phyloP scores from a whole-genome alignment of 371 early-diverging fungal species.

The Smittium culicis region DNA sequence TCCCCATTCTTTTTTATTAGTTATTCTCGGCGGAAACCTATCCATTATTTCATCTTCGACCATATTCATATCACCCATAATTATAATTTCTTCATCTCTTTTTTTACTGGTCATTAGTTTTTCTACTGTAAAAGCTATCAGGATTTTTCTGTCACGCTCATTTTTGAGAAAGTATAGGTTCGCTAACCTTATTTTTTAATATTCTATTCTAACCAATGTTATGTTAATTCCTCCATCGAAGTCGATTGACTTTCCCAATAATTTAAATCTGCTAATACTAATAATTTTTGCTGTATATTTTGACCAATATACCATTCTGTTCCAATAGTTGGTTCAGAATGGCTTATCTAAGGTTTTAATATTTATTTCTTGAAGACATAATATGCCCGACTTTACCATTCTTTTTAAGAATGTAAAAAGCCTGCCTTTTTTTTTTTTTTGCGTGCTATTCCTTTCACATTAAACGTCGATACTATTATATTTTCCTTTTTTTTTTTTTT shows the following conservation, averaged over 20 bases:
- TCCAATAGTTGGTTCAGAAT: background rate
- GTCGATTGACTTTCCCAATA: background rate
- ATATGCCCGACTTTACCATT: background rate
- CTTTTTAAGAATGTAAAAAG: conserved; percentile 2
- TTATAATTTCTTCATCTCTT: conserved; percentile 5
- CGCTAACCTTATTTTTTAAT: conserved; percentile 4
- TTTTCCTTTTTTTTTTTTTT: background rate
- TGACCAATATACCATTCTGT: background rate
- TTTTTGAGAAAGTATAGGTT: background rate
- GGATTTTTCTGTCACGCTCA: conserved; percentile 1
- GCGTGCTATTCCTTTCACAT: background rate
- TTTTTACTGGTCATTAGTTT: background rate
- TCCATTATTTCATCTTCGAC: conserved; percentile 6
- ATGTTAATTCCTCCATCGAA: conserved; percentile 7
- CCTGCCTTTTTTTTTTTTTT: background rate
- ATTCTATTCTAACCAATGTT: background rate
- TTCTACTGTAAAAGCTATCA: background rate
- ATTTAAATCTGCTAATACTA: background rate
- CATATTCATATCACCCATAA: conserved; percentile 8
- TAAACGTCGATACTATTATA: background rate
- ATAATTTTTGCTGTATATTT: conserved; percentile 5
- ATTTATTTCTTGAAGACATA: conserved; percentile 4
- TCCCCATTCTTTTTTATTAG: conserved; percentile 2
- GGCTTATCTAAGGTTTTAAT: conserved; percentile 6
- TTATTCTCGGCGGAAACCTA: conserved; percentile 3